These are phyloP conservation scores for Candida maris DNA, from an alignment of 805 yeast genomes.

Conservation along the genomic window DNA sequence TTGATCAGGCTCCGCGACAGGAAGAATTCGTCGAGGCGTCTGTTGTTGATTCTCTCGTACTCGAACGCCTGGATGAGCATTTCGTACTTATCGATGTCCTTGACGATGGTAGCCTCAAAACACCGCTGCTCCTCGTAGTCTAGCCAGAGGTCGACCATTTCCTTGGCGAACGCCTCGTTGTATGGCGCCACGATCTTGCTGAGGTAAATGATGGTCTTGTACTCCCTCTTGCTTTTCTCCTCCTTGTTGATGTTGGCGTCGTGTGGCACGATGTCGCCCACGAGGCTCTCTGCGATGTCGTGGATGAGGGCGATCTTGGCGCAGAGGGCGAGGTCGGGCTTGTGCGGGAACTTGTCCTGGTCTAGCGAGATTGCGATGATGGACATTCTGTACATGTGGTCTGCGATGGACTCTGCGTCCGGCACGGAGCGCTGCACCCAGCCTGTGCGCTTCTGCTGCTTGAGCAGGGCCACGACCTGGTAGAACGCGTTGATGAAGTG, in stretches of 20 bases:
- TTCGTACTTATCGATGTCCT: constrained; percentile 91
- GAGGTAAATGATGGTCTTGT: constrained; percentile 64
- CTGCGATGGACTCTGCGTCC: constrained; percentile 72
- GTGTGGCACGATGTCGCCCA: constrained; percentile 90
- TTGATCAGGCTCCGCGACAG: constrained; percentile 58
- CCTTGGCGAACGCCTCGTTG: constrained; percentile 57
- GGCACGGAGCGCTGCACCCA: constrained; percentile 74
- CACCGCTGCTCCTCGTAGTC: constrained; percentile 85
- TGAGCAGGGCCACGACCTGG: constrained; percentile 68
- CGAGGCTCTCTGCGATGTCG: constrained; percentile 91
- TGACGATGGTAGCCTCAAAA: constrained; percentile 83
- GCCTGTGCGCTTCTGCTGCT: constrained; percentile 84
- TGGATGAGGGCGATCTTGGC: constrained; percentile 84
- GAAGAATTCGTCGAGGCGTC: constrained; percentile 68
- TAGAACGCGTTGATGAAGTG: constrained; percentile 33
- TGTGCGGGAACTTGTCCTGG: constrained; percentile 14
- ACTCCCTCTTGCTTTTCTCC: constrained; percentile 84
- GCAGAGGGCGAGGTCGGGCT: constrained; percentile 59
- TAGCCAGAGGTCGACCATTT: constrained; percentile 70
- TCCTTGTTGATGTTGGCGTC: constrained; percentile 60
- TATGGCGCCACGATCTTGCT: constrained; percentile 60
- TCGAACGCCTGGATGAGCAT: constrained; percentile 78
- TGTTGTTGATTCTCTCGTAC: constrained; percentile 67
- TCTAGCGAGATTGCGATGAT: constrained; percentile 70
- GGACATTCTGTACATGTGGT: constrained; percentile 95